Conservation (phyloP, 192 early-diverging fungal genomes). For the Ambispora gerdemannii region DNA sequence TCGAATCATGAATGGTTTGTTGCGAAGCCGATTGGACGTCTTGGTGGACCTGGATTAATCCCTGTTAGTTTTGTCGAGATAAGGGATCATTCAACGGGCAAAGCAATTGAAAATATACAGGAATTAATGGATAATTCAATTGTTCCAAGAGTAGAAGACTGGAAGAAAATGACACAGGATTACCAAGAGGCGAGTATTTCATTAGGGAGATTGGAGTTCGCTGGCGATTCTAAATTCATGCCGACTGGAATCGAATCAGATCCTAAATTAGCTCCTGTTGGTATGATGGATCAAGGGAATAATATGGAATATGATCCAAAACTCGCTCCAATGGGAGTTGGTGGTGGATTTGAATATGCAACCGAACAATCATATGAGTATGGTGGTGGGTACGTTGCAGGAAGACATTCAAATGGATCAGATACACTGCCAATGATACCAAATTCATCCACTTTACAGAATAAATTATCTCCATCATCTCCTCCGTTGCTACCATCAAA, state of each 20-base stretch:
- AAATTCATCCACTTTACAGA: no score
- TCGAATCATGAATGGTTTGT: conserved; percentile 79
- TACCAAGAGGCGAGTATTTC: conserved; percentile 52
- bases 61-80: conserved; percentile 75
- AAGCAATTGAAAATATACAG: conserved; percentile 59
- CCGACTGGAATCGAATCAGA: no score
- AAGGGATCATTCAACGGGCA: conserved; percentile 64
- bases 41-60: conserved; percentile 68
- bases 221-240: no score
- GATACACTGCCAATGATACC: conserved; percentile 24
- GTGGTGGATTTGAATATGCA: background rate
- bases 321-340: background rate
- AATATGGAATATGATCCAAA: no score
- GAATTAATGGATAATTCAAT: conserved; percentile 62
- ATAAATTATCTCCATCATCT: no score
- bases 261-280: conserved; percentile 20
- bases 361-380: background rate
- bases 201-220: conserved; percentile 46
- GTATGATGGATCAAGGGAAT: no score
- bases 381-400: conserved; percentile 8
- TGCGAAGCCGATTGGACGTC: conserved; percentile 62
- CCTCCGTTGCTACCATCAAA: no score
- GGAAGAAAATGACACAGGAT: conserved; percentile 61
- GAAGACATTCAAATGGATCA: conserved; percentile 41
- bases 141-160: conserved; percentile 62